phyloP scores from a whole-genome alignment of 345 rosid genomes.

The Pugionium cornutum region DNA sequence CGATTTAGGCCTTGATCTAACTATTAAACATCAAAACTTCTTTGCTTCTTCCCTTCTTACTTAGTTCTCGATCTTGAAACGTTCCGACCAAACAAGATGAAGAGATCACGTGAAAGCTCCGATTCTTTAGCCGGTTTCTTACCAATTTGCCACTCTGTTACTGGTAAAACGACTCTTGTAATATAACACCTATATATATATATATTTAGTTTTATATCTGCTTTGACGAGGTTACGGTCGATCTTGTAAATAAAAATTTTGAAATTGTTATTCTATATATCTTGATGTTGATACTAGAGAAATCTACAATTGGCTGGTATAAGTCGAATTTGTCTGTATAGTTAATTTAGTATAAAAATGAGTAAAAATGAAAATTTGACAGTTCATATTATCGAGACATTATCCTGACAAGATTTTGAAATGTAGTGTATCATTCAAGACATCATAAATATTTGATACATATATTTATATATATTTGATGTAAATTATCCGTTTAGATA shows the following conservation, averaged over 20 bases:
- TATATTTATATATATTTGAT: neutral
- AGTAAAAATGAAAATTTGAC: conserved; percentile 13
- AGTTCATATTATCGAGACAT: conserved; percentile 31
- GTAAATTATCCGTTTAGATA: conserved; percentile 15
- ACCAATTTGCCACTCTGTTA: conserved; percentile 61
- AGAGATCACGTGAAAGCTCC: conserved; percentile 82
- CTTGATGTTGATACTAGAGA: conserved; percentile 1
- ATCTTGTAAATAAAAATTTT: neutral
- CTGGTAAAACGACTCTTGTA: conserved; percentile 49
- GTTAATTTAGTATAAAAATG: no score
- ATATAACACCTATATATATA: neutral
- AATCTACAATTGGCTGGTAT: no score
- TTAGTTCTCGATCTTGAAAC: conserved; percentile 3
- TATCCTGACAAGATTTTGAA: conserved; percentile 30
- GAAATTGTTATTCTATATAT: neutral
- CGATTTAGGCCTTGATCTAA: conserved; percentile 12
- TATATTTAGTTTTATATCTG: neutral
- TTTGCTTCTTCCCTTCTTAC: neutral
- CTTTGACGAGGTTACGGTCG: neutral
- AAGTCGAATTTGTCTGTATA: no score
- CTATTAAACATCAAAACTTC: neutral
- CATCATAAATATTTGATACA: conserved; percentile 25
- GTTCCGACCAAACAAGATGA: conserved; percentile 51
- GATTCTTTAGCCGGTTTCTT: conserved; percentile 81
- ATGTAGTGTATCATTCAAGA: conserved; percentile 23